Base-by-base conservation (phyloP, 257 asterid species). In the Jacaranda copaia region DNA sequence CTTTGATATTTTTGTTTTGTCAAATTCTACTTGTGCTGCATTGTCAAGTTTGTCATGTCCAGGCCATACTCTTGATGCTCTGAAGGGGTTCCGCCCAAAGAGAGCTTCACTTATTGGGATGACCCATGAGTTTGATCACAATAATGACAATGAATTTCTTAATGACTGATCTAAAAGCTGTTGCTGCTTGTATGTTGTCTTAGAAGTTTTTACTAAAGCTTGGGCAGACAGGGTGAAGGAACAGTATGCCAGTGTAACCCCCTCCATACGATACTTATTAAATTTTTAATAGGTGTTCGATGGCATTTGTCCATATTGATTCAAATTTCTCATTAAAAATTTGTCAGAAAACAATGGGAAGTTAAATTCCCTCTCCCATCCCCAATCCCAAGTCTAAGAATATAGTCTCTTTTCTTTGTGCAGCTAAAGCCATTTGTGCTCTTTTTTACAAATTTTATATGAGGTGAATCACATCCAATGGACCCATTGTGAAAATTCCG, bases 51-150 rank as follows among this genome's bases (percentile, higher is more conserved):
- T 82, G 25, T 53, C 67, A 16, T 25, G 76, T 79, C 60, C 84
- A 92, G 98, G 32, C 60, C 84, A 92, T 97, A 93, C 93, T 51
- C 98, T 95, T 63, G 96, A 89, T 68, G 93, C 95, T 11, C 77
- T 95, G 87, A 93, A 91, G 83, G 91, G 81, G 88, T 79, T 95
- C 77, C 79, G 84, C 81, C 99, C 99, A 0, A 95, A 93, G 89
- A 85, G 88, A 81, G 97, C 97, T 79, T 85, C 91, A 82, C 87
- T 95, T 56, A 85, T 95, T 73, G 99, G 99, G 82, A 93, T 95
- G 98, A 93, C 97, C 77, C 99, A 95, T 68, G 97, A 93, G 83
- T 93, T 95, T 85, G 97, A 95, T 83, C 98, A 95, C 79, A 90
- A 88, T 81, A 82, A 81, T 75, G 99, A 95, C 92, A 93, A 93